Conservation (phyloP, 257 asterid genomes). For the Rauvolfia tetraphylla region DNA sequence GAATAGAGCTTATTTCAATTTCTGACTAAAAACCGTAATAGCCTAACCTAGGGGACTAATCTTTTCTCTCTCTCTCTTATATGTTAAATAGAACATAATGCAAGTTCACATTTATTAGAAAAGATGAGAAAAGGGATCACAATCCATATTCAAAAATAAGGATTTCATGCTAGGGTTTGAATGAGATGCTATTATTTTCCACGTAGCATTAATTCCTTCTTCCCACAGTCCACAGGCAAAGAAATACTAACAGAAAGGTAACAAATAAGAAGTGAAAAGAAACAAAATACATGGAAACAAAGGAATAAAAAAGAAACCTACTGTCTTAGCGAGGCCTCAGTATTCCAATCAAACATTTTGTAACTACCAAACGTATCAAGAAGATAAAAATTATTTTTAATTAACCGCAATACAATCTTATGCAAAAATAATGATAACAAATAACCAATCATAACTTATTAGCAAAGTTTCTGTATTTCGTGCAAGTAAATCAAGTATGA, state of each 20-base stretch:
- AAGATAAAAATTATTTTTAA: slow-evolving; percentile 45
- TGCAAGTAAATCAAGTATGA: background rate
- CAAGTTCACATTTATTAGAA: background rate
- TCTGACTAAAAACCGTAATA: background rate
- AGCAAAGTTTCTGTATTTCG: background rate
- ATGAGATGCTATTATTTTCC: background rate
- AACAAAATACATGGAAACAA: background rate
- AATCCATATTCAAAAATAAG: background rate
- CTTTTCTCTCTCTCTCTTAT: background rate
- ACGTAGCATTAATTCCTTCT: background rate
- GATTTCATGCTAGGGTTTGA: background rate
- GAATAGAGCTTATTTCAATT: background rate
- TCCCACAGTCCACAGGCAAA: background rate
- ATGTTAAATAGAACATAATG: background rate
- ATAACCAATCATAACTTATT: background rate
- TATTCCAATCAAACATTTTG: slow-evolving; percentile 55
- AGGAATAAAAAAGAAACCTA: slow-evolving; percentile 8
- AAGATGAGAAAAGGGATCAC: background rate
- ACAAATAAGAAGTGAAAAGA: background rate
- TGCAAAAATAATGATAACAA: slow-evolving; percentile 21
- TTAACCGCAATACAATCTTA: slow-evolving; percentile 61
- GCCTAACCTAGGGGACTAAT: background rate
- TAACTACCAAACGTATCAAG: slow-evolving; percentile 79
- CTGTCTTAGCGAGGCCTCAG: slow-evolving; percentile 64
- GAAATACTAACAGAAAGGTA: background rate